Percentiles rank a stretch among this genome's conserved stretches.
Evolutionary conservation across 2,329 filamentous ascomycete genomes (phyloP).

Genomic region (Sporothrix protearum): DNA sequence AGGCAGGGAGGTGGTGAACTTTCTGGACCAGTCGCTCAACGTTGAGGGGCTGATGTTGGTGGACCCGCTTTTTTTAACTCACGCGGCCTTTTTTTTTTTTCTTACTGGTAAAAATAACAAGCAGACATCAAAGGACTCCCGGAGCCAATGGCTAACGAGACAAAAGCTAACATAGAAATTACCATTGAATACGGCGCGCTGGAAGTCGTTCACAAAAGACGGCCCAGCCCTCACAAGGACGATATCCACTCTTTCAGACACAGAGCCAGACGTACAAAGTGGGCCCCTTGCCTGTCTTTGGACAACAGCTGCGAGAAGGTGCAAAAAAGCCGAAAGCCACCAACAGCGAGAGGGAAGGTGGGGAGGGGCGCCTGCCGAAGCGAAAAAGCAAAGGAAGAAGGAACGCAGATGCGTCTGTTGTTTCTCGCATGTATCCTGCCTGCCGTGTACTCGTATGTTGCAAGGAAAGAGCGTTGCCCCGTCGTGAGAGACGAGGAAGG

Average conservation of each 20-base stretch:
- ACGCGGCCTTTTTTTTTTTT: constrained; percentile 11
- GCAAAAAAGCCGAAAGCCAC: neutral
- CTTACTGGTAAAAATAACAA: neutral
- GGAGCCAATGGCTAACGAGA: neutral
- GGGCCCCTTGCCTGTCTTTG: neutral
- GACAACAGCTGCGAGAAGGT: neutral
- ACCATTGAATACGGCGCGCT: neutral
- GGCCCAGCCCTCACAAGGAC: neutral
- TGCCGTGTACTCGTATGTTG: neutral
- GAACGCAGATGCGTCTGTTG: neutral
- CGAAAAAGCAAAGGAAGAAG: neutral
- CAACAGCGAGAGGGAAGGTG: neutral
- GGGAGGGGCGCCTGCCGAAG: neutral
- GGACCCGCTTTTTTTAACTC: constrained; percentile 17
- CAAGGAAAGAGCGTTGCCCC: neutral
- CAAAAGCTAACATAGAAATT: neutral
- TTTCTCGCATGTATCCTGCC: neutral
- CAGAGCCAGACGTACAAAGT: neutral
- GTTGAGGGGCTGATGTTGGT: neutral
- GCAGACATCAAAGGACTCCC: neutral
- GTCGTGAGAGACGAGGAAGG: neutral
- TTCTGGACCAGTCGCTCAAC: neutral
- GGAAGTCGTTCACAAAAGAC: neutral
- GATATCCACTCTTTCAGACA: neutral
- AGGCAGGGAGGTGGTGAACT: neutral